Conservation (phyloP, 306 rosid genomes). For the Vachellia pachyceras region DNA sequence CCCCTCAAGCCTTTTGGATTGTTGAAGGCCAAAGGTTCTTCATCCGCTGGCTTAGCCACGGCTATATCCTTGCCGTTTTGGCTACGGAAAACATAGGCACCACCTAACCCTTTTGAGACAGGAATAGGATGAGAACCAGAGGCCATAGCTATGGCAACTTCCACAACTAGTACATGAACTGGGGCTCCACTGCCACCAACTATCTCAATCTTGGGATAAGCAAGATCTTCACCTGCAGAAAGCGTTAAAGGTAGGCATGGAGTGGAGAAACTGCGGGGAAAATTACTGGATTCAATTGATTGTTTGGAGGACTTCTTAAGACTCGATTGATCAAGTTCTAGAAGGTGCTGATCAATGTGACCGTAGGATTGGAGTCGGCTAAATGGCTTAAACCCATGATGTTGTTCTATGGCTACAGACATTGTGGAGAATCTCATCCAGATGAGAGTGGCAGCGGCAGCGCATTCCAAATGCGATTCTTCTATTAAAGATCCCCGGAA, state of each 20-base stretch:
- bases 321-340: constrained; percentile 46
- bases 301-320: constrained; percentile 57
- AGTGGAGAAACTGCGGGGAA: constrained; percentile 91
- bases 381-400: constrained; percentile 66
- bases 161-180: constrained; percentile 69
- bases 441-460: constrained; percentile 45
- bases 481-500: constrained; percentile 40
- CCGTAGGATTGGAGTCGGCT: constrained; percentile 76
- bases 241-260: constrained; percentile 76
- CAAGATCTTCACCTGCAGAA: constrained; percentile 54
- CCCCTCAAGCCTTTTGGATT: constrained; percentile 73
- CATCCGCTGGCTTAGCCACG: constrained; percentile 87
- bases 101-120: constrained; percentile 79
- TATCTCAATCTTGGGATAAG: constrained; percentile 68
- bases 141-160: constrained; percentile 85
- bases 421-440: constrained; percentile 67
- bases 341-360: constrained; percentile 60
- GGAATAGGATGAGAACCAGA: constrained; percentile 70
- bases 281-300: constrained; percentile 55
- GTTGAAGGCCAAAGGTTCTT: constrained; percentile 79
- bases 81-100: constrained; percentile 68
- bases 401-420: constrained; percentile 80
- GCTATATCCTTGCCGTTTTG: constrained; percentile 76
- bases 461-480: constrained; percentile 63
- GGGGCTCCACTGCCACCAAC: constrained; percentile 63